Percentiles rank a stretch among this genome's conserved stretches.
phyloP scores from a whole-genome alignment of 2,329 filamentous ascomycete species.

The Talaromyces sp. region DNA sequence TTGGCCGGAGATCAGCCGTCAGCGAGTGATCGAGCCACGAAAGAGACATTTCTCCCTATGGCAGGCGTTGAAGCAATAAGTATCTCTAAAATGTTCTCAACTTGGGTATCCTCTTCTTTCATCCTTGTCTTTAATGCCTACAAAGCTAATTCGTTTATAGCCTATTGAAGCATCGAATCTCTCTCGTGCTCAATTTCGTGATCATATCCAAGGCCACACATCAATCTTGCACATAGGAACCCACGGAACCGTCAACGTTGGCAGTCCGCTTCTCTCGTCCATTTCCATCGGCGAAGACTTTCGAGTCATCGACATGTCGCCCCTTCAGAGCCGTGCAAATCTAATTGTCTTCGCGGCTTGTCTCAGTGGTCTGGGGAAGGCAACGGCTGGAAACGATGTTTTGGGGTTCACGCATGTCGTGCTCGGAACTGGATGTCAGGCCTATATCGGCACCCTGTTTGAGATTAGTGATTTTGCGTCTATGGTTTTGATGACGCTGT shows the following conservation, averaged over 20 bases:
- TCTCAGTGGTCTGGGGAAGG: constrained; percentile 25
- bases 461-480: constrained; percentile 27
- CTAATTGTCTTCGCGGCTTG: constrained; percentile 27
- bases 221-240: constrained; percentile 26
- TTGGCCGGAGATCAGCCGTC: constrained; percentile 11
- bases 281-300: constrained; percentile 28
- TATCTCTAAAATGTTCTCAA: constrained; percentile 25
- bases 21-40: background rate
- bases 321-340: constrained; percentile 22
- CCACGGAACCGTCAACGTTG: constrained; percentile 23
- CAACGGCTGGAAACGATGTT: constrained; percentile 24
- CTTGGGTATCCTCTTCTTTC: constrained; percentile 16
- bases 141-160: background rate
- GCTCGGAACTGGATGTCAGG: constrained; percentile 26
- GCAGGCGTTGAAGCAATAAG: constrained; percentile 27
- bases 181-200: constrained; percentile 22
- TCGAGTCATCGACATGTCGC: constrained; percentile 25
- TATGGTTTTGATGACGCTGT: constrained; percentile 27
- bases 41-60: constrained; percentile 24
- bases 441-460: constrained; percentile 26
- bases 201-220: constrained; percentile 23
- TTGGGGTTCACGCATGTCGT: constrained; percentile 28
- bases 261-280: constrained; percentile 24
- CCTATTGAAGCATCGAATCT: constrained; percentile 26
- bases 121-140: background rate